Evolutionary conservation across 768 basidiomycete species (phyloP).

Genomic region (Multifurca ochricompacta): DNA sequence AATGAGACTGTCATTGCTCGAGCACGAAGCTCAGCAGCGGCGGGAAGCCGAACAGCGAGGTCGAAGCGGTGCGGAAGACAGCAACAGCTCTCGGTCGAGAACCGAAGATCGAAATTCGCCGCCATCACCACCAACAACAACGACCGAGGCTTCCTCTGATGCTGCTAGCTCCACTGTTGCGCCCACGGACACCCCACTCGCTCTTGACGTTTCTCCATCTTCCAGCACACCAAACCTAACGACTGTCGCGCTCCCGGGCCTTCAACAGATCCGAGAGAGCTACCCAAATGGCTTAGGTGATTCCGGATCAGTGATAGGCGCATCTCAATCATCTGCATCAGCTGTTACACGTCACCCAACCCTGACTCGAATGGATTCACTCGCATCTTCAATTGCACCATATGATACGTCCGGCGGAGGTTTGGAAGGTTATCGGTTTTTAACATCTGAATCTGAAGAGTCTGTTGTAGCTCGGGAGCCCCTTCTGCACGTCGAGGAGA

Average conservation of each 20-base stretch:
- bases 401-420: background rate
- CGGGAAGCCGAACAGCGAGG: constrained; percentile 64
- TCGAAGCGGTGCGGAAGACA: constrained; percentile 37
- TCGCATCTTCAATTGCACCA: constrained; percentile 13
- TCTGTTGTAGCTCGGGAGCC: constrained; percentile 19
- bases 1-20: constrained; percentile 89
- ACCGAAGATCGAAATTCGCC: constrained; percentile 4
- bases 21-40: constrained; percentile 90
- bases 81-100: constrained; percentile 1
- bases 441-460: constrained; percentile 20
- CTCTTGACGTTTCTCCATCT: background rate
- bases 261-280: background rate
- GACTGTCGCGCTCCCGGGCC: background rate
- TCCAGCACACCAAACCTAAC: constrained; percentile 2
- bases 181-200: background rate
- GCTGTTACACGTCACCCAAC: background rate
- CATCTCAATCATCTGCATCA: background rate
- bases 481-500: constrained; percentile 14
- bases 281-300: background rate
- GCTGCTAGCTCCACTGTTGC: background rate
- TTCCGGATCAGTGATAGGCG: background rate
- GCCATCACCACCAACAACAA: background rate
- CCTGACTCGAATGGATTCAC: constrained; percentile 14
- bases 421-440: constrained; percentile 13
- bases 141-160: constrained; percentile 1